Conservation (phyloP, 768 basidiomycete species). For the Tulasnella sp. region DNA sequence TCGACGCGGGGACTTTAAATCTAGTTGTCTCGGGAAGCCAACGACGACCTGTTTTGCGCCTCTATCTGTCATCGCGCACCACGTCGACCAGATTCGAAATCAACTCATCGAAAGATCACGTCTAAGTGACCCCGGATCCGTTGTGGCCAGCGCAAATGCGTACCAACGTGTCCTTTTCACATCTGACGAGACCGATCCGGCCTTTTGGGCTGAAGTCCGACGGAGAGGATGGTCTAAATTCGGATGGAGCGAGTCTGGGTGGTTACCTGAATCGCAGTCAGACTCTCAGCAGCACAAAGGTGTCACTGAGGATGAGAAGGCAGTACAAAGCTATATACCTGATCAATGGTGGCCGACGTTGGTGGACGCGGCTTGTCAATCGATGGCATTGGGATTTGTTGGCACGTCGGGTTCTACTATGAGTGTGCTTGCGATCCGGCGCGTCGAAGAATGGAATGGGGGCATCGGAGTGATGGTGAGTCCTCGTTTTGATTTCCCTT, state of each 20-base stretch:
- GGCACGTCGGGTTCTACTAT: conserved; percentile 65
- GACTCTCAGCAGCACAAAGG: too few species aligned
- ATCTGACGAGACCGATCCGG: conserved; percentile 12
- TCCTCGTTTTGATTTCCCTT: not conserved
- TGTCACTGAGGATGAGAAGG: not conserved
- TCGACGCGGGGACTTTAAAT: conserved; percentile 1
- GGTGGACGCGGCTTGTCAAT: conserved; percentile 64
- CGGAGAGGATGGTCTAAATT: conserved; percentile 5
- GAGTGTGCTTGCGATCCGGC: conserved; percentile 52
- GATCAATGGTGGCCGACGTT: conserved; percentile 49
- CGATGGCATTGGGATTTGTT: conserved; percentile 54
- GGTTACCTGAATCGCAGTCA: too few species aligned
- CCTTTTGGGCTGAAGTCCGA: conserved; percentile 9
- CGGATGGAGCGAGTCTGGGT: not conserved
- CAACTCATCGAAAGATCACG: too few species aligned
- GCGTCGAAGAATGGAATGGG: conserved; percentile 56
- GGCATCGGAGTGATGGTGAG: conserved; percentile 40
- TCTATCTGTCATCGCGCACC: not conserved
- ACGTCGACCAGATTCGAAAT: too few species aligned
- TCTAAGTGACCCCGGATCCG: too few species aligned
- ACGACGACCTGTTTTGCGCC: not conserved
- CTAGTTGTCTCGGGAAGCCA: not conserved
- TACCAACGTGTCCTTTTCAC: conserved; percentile 6
- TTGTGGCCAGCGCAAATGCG: too few species aligned
- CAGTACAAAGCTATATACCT: not conserved